Conservation (phyloP, 2,329 filamentous ascomycete genomes). For the Fusarium secorum region DNA sequence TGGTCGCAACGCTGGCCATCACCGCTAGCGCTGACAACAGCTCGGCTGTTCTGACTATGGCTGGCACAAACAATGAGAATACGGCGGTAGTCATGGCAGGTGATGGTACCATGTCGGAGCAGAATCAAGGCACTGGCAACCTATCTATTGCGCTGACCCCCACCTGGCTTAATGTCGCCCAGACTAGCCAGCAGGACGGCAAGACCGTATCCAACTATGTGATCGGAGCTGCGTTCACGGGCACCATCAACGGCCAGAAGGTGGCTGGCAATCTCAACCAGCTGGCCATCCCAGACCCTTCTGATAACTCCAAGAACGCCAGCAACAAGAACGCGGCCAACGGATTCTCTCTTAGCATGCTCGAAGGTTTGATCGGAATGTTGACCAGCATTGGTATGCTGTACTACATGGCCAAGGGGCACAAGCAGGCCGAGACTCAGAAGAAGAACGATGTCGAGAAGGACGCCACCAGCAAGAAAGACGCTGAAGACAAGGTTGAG, state of each 20-base stretch:
- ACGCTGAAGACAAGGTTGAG: background rate
- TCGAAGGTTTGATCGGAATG: background rate
- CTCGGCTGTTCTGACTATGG: background rate
- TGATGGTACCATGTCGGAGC: background rate
- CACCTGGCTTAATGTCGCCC: background rate
- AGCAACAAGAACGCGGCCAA: background rate
- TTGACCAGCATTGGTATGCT: background rate
- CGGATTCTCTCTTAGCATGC: fast-evolving
- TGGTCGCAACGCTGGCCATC: background rate
- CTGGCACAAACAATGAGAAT: background rate
- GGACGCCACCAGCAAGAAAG: background rate
- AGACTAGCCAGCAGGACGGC: background rate
- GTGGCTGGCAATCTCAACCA: background rate
- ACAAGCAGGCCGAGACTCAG: background rate
- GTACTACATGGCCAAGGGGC: background rate
- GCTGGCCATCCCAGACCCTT: background rate
- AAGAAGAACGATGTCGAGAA: background rate
- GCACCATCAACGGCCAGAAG: background rate
- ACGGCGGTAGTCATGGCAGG: background rate
- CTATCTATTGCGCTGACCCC: fast-evolving
- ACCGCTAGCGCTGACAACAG: background rate
- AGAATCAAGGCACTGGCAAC: background rate
- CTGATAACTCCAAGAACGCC: background rate
- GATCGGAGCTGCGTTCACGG: background rate
- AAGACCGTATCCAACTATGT: background rate